phyloP scores from a whole-genome alignment of 164 flowering plant species.

The Houttuynia cordata region DNA sequence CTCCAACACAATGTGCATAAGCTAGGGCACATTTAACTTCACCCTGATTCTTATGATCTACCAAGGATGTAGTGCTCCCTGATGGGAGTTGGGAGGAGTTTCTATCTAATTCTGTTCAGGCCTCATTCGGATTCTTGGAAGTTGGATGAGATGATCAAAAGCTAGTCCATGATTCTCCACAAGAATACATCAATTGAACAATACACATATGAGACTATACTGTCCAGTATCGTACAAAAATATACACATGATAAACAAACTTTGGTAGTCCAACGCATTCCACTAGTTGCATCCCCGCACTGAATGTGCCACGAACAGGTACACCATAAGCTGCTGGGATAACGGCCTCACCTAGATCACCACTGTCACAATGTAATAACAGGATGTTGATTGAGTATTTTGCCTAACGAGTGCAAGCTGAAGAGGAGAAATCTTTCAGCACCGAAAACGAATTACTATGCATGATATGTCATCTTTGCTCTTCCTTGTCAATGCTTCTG shows the following conservation, averaged over 20 bases:
- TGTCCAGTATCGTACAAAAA: background rate
- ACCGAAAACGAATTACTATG: conserved; percentile 55
- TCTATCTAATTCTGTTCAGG: too few relatives aligned
- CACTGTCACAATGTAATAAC: background rate
- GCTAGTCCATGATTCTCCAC: background rate
- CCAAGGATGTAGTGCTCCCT: too few relatives aligned
- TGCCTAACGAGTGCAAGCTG: background rate
- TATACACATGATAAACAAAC: background rate
- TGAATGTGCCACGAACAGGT: too few relatives aligned
- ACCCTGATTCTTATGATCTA: too few relatives aligned
- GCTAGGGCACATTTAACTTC: too few relatives aligned
- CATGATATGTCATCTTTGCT: conserved; percentile 81
- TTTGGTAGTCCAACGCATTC: background rate
- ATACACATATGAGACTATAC: background rate
- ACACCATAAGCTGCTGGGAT: background rate
- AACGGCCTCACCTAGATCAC: background rate
- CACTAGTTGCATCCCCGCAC: too few relatives aligned
- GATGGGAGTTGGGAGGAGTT: too few relatives aligned
- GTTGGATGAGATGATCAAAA: too few relatives aligned
- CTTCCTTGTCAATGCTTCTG: conserved; percentile 53
- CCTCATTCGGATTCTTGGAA: too few relatives aligned
- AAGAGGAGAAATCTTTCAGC: conserved; percentile 7
- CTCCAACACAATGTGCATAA: too few relatives aligned
- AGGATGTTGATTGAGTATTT: background rate
- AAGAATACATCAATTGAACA: background rate